Percentiles rank a stretch among this genome's conserved stretches.
These are phyloP conservation scores for Cryptosporidium canis DNA, from an alignment of 169 alveolate genomes.

Conservation along the genomic window DNA sequence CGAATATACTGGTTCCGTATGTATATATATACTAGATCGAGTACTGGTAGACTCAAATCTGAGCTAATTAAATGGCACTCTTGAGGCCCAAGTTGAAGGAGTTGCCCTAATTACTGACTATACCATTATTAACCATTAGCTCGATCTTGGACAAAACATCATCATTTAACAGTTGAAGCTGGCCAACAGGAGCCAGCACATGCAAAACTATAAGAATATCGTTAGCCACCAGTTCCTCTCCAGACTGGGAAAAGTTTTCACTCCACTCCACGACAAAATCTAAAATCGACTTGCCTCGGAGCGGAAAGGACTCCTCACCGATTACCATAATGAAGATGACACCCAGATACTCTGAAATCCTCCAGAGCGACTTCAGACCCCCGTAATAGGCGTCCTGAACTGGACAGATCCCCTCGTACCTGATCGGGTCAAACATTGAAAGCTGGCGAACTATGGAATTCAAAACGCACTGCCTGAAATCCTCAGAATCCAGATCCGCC, in stretches of 20 bases:
- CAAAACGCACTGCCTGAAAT: constrained; percentile 48
- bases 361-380: constrained; percentile 28
- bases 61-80: not conserved
- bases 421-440: constrained; percentile 35
- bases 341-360: constrained; percentile 8
- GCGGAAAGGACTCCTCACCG: not conserved
- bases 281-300: constrained; percentile 23
- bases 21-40: constrained; percentile 37
- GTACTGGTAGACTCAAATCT: not conserved
- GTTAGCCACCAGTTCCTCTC: not conserved
- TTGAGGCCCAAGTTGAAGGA: not conserved
- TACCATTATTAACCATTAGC: constrained; percentile 8
- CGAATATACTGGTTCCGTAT: constrained; percentile 62
- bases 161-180: constrained; percentile 46
- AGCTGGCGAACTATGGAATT: constrained; percentile 26
- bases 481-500: constrained; percentile 15
- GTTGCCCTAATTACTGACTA: not conserved
- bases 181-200: constrained; percentile 61
- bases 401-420: constrained; percentile 42
- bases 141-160: constrained; percentile 26
- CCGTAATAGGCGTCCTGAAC: not conserved
- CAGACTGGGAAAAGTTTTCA: constrained; percentile 1
- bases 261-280: constrained; percentile 68
- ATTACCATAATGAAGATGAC: constrained; percentile 27
- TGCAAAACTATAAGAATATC: constrained; percentile 39